These are phyloP conservation scores for Rosellinia necatrix DNA, from an alignment of 2,329 filamentous ascomycete species.

Conservation along the genomic window DNA sequence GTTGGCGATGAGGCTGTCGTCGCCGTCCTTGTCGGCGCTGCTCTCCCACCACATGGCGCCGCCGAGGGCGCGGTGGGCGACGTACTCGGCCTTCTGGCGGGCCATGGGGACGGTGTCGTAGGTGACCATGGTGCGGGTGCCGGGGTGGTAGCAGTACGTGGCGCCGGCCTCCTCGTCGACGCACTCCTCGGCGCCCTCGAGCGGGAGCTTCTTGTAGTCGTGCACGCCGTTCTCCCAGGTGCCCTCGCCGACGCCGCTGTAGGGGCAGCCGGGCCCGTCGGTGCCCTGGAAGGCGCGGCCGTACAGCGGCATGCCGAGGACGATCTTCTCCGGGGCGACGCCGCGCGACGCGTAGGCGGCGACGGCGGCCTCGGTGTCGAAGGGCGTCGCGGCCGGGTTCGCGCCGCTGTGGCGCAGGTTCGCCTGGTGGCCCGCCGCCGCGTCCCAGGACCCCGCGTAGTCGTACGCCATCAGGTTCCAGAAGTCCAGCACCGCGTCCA, in stretches of 20 bases:
- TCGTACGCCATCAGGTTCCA: conserved; percentile 91
- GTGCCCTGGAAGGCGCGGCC: conserved; percentile 84
- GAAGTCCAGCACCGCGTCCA: conserved; percentile 72
- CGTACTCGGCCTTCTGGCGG: conserved; percentile 71
- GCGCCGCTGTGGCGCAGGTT: conserved; percentile 69
- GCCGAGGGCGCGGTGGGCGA: conserved; percentile 69
- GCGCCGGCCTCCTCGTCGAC: conserved; percentile 69
- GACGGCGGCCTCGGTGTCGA: conserved; percentile 74
- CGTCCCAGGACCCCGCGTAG: conserved; percentile 83
- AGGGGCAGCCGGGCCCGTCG: conserved; percentile 71
- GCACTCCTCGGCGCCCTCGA: conserved; percentile 65
- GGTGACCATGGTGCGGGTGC: conserved; percentile 69
- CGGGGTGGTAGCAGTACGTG: conserved; percentile 76
- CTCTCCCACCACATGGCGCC: conserved; percentile 99
- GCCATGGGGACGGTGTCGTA: conserved; percentile 77
- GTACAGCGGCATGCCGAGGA: conserved; percentile 91
- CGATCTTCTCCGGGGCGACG: conserved; percentile 73
- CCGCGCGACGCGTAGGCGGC: conserved; percentile 67
- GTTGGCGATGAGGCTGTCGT: conserved; percentile 69
- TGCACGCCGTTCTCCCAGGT: conserved; percentile 85
- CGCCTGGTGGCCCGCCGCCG: conserved; percentile 73
- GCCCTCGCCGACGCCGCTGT: conserved; percentile 74
- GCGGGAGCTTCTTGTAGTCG: conserved; percentile 86
- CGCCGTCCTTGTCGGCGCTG: conserved; percentile 71
- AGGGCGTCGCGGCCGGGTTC: conserved; percentile 72